These are phyloP conservation scores for Teunomyces tritomae DNA, from an alignment of 805 yeast species.

Conservation along the genomic window DNA sequence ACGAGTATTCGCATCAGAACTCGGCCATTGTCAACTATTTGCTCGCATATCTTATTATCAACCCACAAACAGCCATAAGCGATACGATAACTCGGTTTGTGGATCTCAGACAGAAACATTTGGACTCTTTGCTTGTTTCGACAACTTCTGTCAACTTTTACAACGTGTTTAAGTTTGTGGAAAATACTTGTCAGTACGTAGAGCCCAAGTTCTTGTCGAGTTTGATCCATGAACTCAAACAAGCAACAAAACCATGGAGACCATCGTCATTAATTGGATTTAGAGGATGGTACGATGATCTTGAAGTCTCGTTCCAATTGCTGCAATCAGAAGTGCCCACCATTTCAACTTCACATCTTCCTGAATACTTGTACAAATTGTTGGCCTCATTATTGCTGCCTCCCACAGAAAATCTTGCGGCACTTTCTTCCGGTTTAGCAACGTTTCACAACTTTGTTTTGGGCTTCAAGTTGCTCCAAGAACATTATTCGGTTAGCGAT, in stretches of 20 bases:
- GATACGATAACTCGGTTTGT: not conserved
- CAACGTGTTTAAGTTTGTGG: constrained; percentile 29
- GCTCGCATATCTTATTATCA: constrained; percentile 28
- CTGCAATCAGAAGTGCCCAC: not conserved
- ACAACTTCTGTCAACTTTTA: constrained; percentile 20
- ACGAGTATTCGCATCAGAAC: constrained; percentile 13
- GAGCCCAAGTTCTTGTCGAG: constrained; percentile 21
- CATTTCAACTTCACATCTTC: not conserved
- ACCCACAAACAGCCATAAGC: not conserved
- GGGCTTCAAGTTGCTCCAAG: constrained; percentile 23
- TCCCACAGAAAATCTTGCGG: not conserved
- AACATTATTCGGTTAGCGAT: constrained; percentile 12
- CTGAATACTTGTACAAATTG: not conserved
- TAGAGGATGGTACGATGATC: constrained; percentile 30
- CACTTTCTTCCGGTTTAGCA: not conserved
- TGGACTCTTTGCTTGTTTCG: not conserved
- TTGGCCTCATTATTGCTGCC: not conserved
- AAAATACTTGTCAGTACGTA: constrained; percentile 30
- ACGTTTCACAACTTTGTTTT: constrained; percentile 26
- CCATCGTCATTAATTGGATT: constrained; percentile 28
- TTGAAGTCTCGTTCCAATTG: constrained; percentile 10
- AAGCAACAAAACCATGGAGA: constrained; percentile 22
- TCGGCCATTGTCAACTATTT: constrained; percentile 31
- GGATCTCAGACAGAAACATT: not conserved
- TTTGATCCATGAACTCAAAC: constrained; percentile 11